Percentiles rank a stretch among this genome's conserved stretches.
These are phyloP conservation scores for Lunasporangiospora selenospora DNA, from an alignment of 192 early-diverging fungal species.

Conservation along the genomic window DNA sequence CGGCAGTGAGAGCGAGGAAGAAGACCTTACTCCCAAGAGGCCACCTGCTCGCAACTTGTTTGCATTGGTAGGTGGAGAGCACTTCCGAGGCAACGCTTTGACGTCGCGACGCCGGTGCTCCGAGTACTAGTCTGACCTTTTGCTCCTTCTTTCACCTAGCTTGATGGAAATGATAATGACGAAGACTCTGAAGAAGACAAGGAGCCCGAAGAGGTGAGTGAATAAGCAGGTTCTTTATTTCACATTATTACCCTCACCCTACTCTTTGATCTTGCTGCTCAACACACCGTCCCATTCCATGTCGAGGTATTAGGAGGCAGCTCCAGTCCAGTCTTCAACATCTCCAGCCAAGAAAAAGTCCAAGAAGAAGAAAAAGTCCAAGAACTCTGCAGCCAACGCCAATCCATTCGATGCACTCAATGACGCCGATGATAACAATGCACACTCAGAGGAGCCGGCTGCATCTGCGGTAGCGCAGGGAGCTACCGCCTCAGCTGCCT, in stretches of 20 bases:
- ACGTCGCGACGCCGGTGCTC: background rate
- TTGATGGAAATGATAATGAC: slow-evolving; percentile 57
- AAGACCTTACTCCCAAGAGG: slow-evolving; percentile 29
- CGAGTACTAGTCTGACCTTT: background rate
- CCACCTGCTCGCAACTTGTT: slow-evolving; percentile 59
- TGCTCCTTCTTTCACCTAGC: slow-evolving; percentile 28
- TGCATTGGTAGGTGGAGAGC: slow-evolving; percentile 67
- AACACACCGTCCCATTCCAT: no score
- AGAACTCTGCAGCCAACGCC: slow-evolving; percentile 5
- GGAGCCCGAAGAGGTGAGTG: slow-evolving; percentile 30
- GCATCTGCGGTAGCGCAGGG: background rate
- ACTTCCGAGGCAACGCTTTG: no score
- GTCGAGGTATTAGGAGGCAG: background rate
- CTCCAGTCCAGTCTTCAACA: slow-evolving; percentile 2
- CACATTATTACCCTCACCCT: no score
- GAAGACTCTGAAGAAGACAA: slow-evolving; percentile 46
- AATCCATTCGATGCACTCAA: slow-evolving; percentile 41
- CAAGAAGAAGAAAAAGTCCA: slow-evolving; percentile 65
- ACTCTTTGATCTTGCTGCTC: no score
- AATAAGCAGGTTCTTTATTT: no score
- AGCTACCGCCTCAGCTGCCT: background rate
- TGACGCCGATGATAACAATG: slow-evolving; percentile 7
- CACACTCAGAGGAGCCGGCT: slow-evolving; percentile 1
- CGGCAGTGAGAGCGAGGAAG: slow-evolving; percentile 50
- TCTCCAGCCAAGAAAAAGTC: slow-evolving; percentile 50